phyloP scores from a whole-genome alignment of 768 basidiomycete genomes.

The Candolleomyces eurysporus region DNA sequence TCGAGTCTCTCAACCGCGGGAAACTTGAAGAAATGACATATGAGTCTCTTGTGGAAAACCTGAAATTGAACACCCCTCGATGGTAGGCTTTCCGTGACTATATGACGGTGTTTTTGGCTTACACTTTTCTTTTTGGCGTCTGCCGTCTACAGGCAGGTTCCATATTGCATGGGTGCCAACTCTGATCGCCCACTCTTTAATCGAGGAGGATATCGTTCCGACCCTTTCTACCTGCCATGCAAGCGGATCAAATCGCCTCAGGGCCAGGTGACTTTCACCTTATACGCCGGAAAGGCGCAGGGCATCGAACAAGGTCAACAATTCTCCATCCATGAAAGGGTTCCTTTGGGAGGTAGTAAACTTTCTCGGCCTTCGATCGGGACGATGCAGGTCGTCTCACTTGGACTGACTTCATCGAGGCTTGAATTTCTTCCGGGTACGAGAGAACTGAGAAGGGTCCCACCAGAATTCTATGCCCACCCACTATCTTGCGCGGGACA shows the following conservation, averaged over 20 bases:
- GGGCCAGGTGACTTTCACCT: background rate
- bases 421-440: slow-evolving; percentile 8
- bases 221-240: slow-evolving; percentile 25
- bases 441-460: slow-evolving; percentile 1
- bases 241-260: slow-evolving; percentile 6
- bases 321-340: slow-evolving; percentile 21
- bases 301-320: slow-evolving; percentile 27
- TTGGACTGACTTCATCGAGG: slow-evolving; percentile 7
- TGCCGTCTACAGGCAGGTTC: slow-evolving; percentile 25
- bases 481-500: slow-evolving; percentile 12
- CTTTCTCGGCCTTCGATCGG: slow-evolving; percentile 22
- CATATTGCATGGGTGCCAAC: slow-evolving; percentile 31
- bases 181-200: slow-evolving; percentile 31
- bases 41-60: slow-evolving; percentile 28
- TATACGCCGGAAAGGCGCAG: slow-evolving; percentile 31
- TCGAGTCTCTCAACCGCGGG: background rate
- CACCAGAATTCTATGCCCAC: slow-evolving; percentile 24
- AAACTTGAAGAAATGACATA: slow-evolving; percentile 27
- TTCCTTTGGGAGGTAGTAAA: slow-evolving; percentile 15
- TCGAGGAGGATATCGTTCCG: slow-evolving; percentile 21
- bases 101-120: background rate
- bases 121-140: background rate
- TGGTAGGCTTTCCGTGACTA: slow-evolving; percentile 4
- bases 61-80: slow-evolving; percentile 22
- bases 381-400: background rate